Conservation (phyloP, 2,329 filamentous ascomycete genomes). For the Graphilbum sp. region DNA sequence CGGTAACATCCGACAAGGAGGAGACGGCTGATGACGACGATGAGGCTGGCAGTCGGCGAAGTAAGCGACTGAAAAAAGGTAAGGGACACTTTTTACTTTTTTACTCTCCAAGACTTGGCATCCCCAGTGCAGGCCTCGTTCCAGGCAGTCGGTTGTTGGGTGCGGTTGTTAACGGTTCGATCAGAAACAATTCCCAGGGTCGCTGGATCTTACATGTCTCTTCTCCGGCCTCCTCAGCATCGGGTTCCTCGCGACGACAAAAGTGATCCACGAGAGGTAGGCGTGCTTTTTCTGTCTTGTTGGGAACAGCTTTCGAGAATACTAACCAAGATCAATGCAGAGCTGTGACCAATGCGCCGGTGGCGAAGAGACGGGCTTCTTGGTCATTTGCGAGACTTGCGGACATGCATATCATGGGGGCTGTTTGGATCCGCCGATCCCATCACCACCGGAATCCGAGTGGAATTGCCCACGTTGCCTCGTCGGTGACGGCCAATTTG, state of each 20-base stretch:
- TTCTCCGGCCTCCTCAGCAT: slow-evolving; percentile 69
- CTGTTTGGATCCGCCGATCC: slow-evolving; percentile 77
- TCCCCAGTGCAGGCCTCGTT: background rate
- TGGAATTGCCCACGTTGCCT: slow-evolving; percentile 95
- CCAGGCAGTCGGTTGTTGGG: too few species aligned
- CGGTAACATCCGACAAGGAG: slow-evolving; percentile 32
- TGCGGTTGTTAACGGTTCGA: background rate
- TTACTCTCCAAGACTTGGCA: slow-evolving; percentile 1
- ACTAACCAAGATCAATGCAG: slow-evolving; percentile 19
- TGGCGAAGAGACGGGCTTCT: slow-evolving; percentile 51
- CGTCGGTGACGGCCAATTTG: slow-evolving; percentile 91
- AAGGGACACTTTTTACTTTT: slow-evolving; percentile 16
- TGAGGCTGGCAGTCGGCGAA: slow-evolving; percentile 54
- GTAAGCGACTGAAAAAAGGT: slow-evolving; percentile 87
- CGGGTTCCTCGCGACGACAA: slow-evolving; percentile 41
- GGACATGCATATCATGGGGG: slow-evolving; percentile 74
- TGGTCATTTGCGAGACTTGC: slow-evolving; percentile 81
- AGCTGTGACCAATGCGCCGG: slow-evolving; percentile 80
- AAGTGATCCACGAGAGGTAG: slow-evolving; percentile 25
- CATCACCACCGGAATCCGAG: slow-evolving; percentile 61
- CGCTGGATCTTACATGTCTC: slow-evolving; percentile 90
- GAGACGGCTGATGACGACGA: slow-evolving; percentile 36
- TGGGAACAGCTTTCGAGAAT: background rate
- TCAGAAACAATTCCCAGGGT: slow-evolving; percentile 62
- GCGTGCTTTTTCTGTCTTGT: background rate